Base-by-base conservation (phyloP, 2,329 filamentous ascomycete genomes). In the Fusarium zealandicum region DNA sequence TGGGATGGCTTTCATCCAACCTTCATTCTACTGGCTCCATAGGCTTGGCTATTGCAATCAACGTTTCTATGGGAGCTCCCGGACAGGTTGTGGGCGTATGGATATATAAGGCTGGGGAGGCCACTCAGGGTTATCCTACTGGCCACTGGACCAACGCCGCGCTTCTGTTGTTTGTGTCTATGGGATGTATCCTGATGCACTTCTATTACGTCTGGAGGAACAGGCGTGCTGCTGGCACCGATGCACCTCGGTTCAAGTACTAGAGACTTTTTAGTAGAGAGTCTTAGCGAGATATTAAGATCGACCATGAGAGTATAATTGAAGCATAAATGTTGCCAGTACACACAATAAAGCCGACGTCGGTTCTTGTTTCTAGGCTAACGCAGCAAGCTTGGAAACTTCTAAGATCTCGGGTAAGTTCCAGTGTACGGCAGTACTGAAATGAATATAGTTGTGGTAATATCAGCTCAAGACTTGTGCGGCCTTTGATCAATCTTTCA, bases 1-100 rank as follows among this genome's bases (percentile, higher is more conserved):
- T 88, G 0, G 85, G 85, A 3, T 88, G 85, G 86, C 73, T 89
- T 3, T 84, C 83, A 2, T 83, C 81, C n/a, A 90, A 90, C 63
- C 73, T 88, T 28, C 82, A 81, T 63, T 83, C 78, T 36, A 88
- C 86, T 0, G 82, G 82, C 0, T 80, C 85, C 0, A 82, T 83
- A 1, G 86, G 86, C 0, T 75, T 90, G 10, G 87, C 86, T 0
- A 87, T 89, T 38, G 87, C 86, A 0, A 70, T 90, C 47, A 89
- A 90, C 59, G 81, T 89, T 16, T 84, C 82, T 0, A 80, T 87
- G 44, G 78, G 77, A 35, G 86, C 85, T 0, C 86, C 85, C 0
- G 87, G 87, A 0, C 87, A 90, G 69, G 90, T 90, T 32, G 81
- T 84, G 0, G 87, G 86, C 0, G 86, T 89, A 1, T 90, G 86